phyloP scores from a whole-genome alignment of 257 asterid genomes.

The Orobanche coerulescens region DNA sequence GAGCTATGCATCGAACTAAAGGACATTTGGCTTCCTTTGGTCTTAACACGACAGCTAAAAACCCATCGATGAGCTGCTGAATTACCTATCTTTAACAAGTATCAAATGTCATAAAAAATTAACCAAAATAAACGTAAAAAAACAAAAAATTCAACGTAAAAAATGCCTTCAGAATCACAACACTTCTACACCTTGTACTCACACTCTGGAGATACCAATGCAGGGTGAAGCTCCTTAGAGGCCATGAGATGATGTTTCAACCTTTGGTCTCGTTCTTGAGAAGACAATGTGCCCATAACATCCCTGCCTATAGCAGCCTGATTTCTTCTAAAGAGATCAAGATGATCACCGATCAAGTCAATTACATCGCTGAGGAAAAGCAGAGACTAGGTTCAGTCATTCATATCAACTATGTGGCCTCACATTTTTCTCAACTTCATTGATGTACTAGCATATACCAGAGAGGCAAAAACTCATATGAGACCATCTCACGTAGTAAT shows the following conservation, averaged over 20 bases:
- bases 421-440: slow-evolving; percentile 13
- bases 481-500: no score
- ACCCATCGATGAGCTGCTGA: slow-evolving; percentile 77
- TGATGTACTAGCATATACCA: slow-evolving; percentile 5
- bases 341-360: slow-evolving; percentile 74
- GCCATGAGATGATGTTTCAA: slow-evolving; percentile 67
- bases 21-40: slow-evolving; percentile 85
- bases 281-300: slow-evolving; percentile 80
- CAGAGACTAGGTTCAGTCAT: slow-evolving; percentile 11
- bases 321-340: slow-evolving; percentile 74
- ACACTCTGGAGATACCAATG: slow-evolving; percentile 78
- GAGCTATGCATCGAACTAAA: slow-evolving; percentile 74
- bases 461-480: background rate
- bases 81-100: slow-evolving; percentile 48
- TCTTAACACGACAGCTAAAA: slow-evolving; percentile 64
- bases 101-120: slow-evolving; percentile 29
- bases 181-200: slow-evolving; percentile 94
- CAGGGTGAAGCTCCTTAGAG: slow-evolving; percentile 90
- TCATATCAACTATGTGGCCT: slow-evolving; percentile 9
- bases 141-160: slow-evolving; percentile 12
- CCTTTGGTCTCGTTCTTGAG: slow-evolving; percentile 86
- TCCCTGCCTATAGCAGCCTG: slow-evolving; percentile 73
- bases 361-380: slow-evolving; percentile 57
- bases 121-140: slow-evolving; percentile 15
- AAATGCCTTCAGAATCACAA: slow-evolving; percentile 30